phyloP scores from a whole-genome alignment of 2,329 filamentous ascomycete genomes.

The Aspergillus sp. region DNA sequence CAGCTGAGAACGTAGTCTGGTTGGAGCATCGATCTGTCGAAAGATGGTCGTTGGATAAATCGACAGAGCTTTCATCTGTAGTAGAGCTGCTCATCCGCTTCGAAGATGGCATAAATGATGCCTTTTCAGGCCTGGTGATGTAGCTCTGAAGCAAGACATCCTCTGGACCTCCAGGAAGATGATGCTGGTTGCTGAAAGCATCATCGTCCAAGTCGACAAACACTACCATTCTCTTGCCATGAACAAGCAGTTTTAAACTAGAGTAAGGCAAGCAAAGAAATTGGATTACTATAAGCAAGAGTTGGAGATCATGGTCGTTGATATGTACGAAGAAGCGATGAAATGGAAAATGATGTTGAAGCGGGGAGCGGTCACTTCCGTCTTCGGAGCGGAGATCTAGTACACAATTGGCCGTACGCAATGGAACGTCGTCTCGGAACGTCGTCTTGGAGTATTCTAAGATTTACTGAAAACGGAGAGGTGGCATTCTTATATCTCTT shows the following conservation, averaged over 20 bases:
- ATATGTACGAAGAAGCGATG: neutral
- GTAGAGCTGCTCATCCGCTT: conserved; percentile 8
- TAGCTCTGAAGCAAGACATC: conserved; percentile 8
- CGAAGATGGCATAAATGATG: conserved; percentile 7
- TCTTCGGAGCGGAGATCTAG: too few species aligned
- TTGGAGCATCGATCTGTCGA: conserved; percentile 10
- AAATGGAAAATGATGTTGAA: too few species aligned
- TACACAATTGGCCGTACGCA: too few species aligned
- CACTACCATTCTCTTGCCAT: conserved; percentile 38
- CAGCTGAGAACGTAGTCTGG: conserved; percentile 34
- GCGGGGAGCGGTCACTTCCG: too few species aligned
- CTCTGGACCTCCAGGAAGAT: conserved; percentile 8
- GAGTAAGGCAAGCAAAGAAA: too few species aligned
- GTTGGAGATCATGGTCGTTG: neutral
- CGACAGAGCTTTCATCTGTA: too few species aligned
- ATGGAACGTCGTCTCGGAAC: too few species aligned
- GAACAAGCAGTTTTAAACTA: neutral
- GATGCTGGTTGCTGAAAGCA: conserved; percentile 22
- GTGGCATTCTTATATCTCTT: too few species aligned
- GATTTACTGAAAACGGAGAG: too few species aligned
- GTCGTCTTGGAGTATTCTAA: too few species aligned
- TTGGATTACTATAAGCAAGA: too few species aligned
- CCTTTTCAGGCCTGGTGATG: conserved; percentile 15
- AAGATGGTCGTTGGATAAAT: too few species aligned
- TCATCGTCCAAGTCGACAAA: conserved; percentile 42